These are phyloP conservation scores for Silene conica DNA, from an alignment of 148 eudicot species.

Conservation along the genomic window DNA sequence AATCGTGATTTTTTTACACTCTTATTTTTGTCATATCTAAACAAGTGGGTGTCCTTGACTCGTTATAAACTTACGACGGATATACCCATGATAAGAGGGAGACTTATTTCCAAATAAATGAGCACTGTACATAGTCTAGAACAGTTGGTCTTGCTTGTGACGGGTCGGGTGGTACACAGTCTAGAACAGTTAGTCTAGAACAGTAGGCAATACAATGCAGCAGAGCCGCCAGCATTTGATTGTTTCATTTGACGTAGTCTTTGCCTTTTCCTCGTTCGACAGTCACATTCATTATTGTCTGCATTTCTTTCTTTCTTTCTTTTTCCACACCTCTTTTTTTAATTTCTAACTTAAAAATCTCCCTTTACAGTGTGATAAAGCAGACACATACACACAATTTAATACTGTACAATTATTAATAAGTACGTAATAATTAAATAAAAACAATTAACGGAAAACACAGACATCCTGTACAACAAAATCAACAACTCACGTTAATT, in stretches of 20 bases:
- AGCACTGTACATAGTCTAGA: too few species aligned
- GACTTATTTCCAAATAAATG: too few species aligned
- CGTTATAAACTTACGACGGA: too few species aligned
- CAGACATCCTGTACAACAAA: neutral
- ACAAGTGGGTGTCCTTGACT: too few species aligned
- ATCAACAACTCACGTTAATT: neutral
- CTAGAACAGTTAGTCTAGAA: too few species aligned
- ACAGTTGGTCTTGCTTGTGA: too few species aligned
- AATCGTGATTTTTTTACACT: too few species aligned
- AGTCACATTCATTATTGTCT: neutral
- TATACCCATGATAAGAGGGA: too few species aligned
- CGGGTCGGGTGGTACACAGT: too few species aligned
- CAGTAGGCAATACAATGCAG: too few species aligned
- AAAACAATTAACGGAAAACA: neutral
- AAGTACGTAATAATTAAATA: neutral
- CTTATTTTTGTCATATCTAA: too few species aligned
- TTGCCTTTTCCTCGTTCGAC: neutral
- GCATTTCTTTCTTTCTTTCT: neutral
- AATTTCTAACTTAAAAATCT: neutral
- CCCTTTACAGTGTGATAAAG: neutral
- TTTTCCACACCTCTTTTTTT: neutral
- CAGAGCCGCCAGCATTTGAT: neutral
- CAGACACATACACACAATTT: neutral
- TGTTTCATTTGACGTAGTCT: neutral
- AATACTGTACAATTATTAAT: neutral